A percentile compares a stretch with the other conserved stretches of the same genome.
These are phyloP conservation scores for Agaricus subrufescens DNA, from an alignment of 768 basidiomycete genomes.

Conservation along the genomic window DNA sequence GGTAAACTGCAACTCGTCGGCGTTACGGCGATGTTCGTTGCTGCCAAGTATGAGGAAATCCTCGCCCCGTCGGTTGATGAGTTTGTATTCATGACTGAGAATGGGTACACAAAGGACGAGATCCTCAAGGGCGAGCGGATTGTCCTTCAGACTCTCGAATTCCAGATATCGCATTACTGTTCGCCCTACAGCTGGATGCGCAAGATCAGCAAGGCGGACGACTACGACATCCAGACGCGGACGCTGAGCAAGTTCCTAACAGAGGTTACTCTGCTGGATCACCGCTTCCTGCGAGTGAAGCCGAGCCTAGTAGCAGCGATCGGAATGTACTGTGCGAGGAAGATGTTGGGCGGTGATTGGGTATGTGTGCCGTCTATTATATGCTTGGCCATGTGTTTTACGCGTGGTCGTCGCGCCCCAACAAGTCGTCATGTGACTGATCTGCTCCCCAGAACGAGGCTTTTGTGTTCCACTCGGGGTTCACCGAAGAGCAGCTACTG, in stretches of 20 bases:
- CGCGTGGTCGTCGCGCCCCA: constrained; percentile 13
- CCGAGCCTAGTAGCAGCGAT: constrained; percentile 93
- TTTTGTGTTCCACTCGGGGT: constrained; percentile 91
- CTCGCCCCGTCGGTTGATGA: constrained; percentile 96
- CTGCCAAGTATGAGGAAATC: constrained; percentile 99
- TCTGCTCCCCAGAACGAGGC: constrained; percentile 62
- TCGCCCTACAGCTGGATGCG: constrained; percentile 99
- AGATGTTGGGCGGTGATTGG: constrained; percentile 95
- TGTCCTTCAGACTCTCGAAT: constrained; percentile 91
- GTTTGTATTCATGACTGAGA: constrained; percentile 97
- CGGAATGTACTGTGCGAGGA: constrained; percentile 93
- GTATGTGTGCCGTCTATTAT: constrained; percentile 49
- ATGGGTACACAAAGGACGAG: constrained; percentile 90
- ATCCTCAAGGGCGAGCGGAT: constrained; percentile 98
- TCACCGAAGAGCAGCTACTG: constrained; percentile 82
- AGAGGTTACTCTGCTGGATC: constrained; percentile 90
- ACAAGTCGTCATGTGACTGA: constrained; percentile 31
- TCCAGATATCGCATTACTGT: constrained; percentile 95
- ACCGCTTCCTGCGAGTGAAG: constrained; percentile 90
- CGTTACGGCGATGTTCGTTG: constrained; percentile 98
- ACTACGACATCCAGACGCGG: constrained; percentile 96
- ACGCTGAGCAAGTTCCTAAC: constrained; percentile 97
- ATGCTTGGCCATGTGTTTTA: constrained; percentile 11
- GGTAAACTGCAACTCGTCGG: constrained; percentile 95
- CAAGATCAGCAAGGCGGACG: constrained; percentile 96